Base-by-base conservation (phyloP, 176 grass and related monocot species). In the Zea luxurians region DNA sequence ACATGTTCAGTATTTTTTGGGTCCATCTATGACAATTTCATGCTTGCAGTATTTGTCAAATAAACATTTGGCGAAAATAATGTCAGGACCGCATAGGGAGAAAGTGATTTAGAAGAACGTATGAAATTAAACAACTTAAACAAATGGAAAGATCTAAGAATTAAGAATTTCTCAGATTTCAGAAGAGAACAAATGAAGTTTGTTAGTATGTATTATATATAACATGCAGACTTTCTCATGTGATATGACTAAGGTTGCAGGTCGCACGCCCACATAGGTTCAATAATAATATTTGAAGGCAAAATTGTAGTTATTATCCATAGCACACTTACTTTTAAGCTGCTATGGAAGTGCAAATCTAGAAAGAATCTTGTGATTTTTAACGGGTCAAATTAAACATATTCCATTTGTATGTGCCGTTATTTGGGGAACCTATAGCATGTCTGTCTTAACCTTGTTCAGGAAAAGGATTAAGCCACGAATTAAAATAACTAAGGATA, bases 1-100 rank as follows among this genome's bases (percentile, higher is more conserved):
- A 95, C 92, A 76, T 99, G 95, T 46, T 92, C 90, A 6, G 89
- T 92, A 63, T 99, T 99, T 64, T 99, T 99, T 18, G 96, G 96
- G 75, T 99, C 96, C 8, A 90, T 99, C 74, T 99, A 95, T 89
- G 53, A 95, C 83, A 61, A 95, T 99, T 79, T 99, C 92, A 87
- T 99, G 86, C 80, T 78, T 84, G 85, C 92, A 99, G 68, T 92
- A 99, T 95, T 91, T 98, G 52, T 57, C 4, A 80, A 80, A 63
- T 21, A 80, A 61, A 7, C 34, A 73, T 46, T 80, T 37, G 18
- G 63, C 8, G 27, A 0, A 62, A 62, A 64, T 4, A 36, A 61
- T 75, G 45, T 88, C 37, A 75, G 64, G 6, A 64, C 17, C 69
- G 48, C 5, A 83, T 20, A 83, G 6, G 0, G 0, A 45, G 55